Evolutionary conservation across 2,329 filamentous ascomycete species (phyloP), one percentile per base, ranked within the genome.

Genomic region (Capronia epimyces): DNA sequence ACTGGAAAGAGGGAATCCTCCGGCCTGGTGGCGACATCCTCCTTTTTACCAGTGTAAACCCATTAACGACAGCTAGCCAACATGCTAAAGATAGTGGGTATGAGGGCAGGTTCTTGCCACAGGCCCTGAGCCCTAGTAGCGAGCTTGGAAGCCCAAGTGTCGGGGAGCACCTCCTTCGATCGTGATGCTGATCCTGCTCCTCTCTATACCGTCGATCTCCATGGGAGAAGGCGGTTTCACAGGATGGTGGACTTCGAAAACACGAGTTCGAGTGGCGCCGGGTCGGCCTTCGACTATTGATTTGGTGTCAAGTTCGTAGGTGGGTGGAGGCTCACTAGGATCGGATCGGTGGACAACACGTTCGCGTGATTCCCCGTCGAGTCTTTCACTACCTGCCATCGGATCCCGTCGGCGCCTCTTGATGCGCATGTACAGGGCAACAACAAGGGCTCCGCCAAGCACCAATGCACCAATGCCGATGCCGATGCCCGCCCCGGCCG

Each of bases 301-400:
- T 36, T 58, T 58, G 10, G 46, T 52, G 21, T 60, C 55, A 20
- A 60, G 36, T 32, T 60, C 57, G 21, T 56, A 55, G 18, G 48
- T 49, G 12, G 52, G 52, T n/a, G 57, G 57, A 25, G 47, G 48
- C 2, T 52, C 53, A n/a, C 21, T 31, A 4, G 42, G 43, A 29
- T 41, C 31, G 8, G 52, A 40, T 18, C 13, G 32, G 15, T 32
- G 24, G 9, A 25, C 18, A 10, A 50, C 42, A 9, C 43, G 46
- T 18, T 49, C 50, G 41, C 31, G 36, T 13, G 46, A 42, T 40
- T 45, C 37, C 41, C 40, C 43, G 22, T 50, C 25, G 18, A 49
- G 34, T 21, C 40, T 9, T n/a, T 52, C 39, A n/a, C 52, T 20
- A 20, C 44, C 39, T 4, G 29, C 21, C 36, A 47, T 32, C 8